Percentiles rank a stretch among this genome's conserved stretches.
These are phyloP conservation scores for Leishmania mexicana DNA, from an alignment of 208 protist species.

Conservation along the genomic window DNA sequence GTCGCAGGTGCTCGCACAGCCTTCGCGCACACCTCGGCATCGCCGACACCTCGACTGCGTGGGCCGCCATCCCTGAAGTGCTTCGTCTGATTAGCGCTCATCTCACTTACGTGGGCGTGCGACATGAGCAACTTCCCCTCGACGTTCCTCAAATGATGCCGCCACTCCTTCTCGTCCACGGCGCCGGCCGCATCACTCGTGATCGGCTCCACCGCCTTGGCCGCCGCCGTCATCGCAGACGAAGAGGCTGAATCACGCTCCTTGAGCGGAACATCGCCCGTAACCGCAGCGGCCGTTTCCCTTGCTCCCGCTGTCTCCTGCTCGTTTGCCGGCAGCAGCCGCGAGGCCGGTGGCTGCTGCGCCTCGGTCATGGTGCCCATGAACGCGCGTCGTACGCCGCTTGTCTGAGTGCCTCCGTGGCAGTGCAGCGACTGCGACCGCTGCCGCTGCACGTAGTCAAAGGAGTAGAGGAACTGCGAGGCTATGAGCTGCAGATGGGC, in stretches of 20 bases:
- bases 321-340: background rate
- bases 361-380: conserved; percentile 38
- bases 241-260: background rate
- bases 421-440: background rate
- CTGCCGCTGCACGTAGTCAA: conserved; percentile 27
- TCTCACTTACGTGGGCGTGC: background rate
- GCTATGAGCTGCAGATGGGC: conserved; percentile 39
- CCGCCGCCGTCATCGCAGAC: background rate
- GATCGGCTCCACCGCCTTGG: background rate
- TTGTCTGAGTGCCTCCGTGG: conserved; percentile 49
- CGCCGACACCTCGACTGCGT: background rate
- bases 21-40: background rate
- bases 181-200: conserved; percentile 14
- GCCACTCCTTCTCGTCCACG: conserved; percentile 39
- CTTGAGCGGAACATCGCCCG: background rate
- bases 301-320: background rate
- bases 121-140: conserved; percentile 49
- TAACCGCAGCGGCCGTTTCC: background rate
- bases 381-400: conserved; percentile 28
- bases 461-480: conserved; percentile 43
- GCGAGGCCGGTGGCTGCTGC: background rate
- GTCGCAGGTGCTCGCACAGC: background rate
- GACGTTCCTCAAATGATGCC: conserved; percentile 46
- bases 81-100: background rate
- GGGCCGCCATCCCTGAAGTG: background rate